Base-by-base conservation (phyloP, 2,329 filamentous ascomycete genomes). In the Aureobasidium sp. region DNA sequence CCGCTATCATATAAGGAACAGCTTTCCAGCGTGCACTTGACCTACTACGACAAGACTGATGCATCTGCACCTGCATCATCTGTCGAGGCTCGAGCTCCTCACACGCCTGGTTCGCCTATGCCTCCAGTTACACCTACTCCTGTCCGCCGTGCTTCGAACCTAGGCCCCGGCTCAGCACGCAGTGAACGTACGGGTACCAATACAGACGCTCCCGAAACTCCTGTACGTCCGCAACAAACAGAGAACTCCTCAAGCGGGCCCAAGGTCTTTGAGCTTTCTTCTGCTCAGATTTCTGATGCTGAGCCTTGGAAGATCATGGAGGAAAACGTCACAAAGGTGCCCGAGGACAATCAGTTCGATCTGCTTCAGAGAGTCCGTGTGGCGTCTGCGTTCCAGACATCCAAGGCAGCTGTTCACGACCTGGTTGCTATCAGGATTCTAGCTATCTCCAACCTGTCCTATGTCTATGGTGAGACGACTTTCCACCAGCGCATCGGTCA, bases 381-480 rank as follows among this genome's bases (percentile, higher is more conserved):
- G 63, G 90, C 92, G n/a, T 89, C 92, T 73, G 90, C 90, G 15
- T 80, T 99, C 63, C 79, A 84, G 36, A 82, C 81, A 1, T 87
- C 88, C 0, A 72, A 81, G 13, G 81, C 86, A 63, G 83, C 84
- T 26, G 85, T 92, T 48, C 88, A 91, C 71, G 83, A 89, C 68
- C 86, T 93, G 17, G 80, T 99, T 53, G 86, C 88, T 39, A 69
- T 93, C 59, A 88, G 93, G 36, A 79, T 97, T 41, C 80, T 99
- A 46, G 92, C 93, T 15, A 87, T 97, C 64, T 89, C 90, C 27
- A 99, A 97, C 69, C 75, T 99, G 65, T 90, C 92, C 2, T 97
- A 96, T 72, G 90, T 97, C 61, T 88, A 95, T 67, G 82, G 83
- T 2, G 95, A 99, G 70, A 77, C 82, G 4, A 84, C 85, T n/a